Base-by-base conservation (phyloP, 257 asterid genomes). In the Rauvolfia tetraphylla region DNA sequence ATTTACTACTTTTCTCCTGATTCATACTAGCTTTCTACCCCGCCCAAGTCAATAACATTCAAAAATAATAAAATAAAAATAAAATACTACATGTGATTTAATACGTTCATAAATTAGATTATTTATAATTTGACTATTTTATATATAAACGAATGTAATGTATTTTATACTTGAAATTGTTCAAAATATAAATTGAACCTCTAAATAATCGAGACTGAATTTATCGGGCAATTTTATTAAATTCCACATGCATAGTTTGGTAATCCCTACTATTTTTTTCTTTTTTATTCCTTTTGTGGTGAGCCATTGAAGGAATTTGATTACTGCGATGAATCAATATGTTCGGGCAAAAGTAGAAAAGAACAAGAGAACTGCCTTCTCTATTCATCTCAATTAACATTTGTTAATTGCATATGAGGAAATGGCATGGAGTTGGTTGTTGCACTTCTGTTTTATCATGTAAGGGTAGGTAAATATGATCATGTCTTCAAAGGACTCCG, bases 181-280 rank as follows among this genome's bases (percentile, higher is more conserved):
- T n/a, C n/a, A n/a, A n/a, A n/a, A n/a, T n/a, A n/a, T n/a, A n/a
- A n/a, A n/a, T n/a, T n/a, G n/a, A n/a, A n/a, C n/a, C n/a, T n/a
- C n/a, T n/a, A n/a, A n/a, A n/a, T n/a, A n/a, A n/a, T n/a, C n/a
- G n/a, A n/a, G n/a, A n/a, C n/a, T 3, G 44, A 44, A 44, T 49
- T 49, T 29, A 39, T 29, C 15, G 14, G 70, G 48, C 7, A 36
- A 27, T 34, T 7, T 0, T 17, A 7, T 7, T 65, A 39, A 65
- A 36, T 65, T 65, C 70, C 44, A 33, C 69, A 33, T 63, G 42
- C 69, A 63, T 63, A 15, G 69, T 63, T 18, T 33, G 69, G 42
- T 33, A 62, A 13, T 22, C 56, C 22, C 15, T 3, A 14, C 11
- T n/a, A 3, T 11, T 29, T 62, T 62, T 31, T 62, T 25, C 59